phyloP scores from a whole-genome alignment of 192 early-diverging fungal species.

The Coemansia sp. region DNA sequence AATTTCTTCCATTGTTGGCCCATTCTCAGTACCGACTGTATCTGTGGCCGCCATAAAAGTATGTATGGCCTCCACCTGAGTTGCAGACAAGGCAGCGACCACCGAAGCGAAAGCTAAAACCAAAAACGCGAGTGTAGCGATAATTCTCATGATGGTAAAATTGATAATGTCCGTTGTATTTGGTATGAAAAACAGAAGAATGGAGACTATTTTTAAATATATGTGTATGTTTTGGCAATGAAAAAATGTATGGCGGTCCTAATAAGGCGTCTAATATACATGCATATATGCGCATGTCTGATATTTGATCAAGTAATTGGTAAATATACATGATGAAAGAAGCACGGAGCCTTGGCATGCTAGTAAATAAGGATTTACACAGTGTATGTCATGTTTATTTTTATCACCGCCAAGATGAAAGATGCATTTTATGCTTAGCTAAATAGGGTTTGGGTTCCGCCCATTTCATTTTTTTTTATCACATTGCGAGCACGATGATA shows the following conservation, averaged over 20 bases:
- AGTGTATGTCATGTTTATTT: neutral
- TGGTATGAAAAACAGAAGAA: neutral
- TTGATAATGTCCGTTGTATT: neutral
- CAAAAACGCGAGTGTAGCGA: neutral
- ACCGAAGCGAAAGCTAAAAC: slow-evolving; percentile 9
- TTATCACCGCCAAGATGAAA: no score
- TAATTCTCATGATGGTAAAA: neutral
- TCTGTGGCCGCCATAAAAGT: slow-evolving; percentile 30
- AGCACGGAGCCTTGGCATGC: neutral
- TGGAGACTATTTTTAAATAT: neutral
- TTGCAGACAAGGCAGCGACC: slow-evolving; percentile 18
- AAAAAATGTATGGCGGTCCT: neutral
- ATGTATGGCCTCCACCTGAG: slow-evolving; percentile 35
- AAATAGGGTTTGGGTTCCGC: no score
- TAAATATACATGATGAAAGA: neutral
- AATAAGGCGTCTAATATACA: neutral
- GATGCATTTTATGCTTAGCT: no score
- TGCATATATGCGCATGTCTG: neutral
- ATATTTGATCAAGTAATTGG: neutral
- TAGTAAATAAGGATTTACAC: neutral
- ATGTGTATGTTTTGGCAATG: neutral
- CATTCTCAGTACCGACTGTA: slow-evolving; percentile 18
- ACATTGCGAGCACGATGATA: no score
- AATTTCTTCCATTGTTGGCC: slow-evolving; percentile 42
- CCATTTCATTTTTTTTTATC: no score